phyloP scores from a whole-genome alignment of 164 flowering plant genomes.

The Cinnamomum chago region DNA sequence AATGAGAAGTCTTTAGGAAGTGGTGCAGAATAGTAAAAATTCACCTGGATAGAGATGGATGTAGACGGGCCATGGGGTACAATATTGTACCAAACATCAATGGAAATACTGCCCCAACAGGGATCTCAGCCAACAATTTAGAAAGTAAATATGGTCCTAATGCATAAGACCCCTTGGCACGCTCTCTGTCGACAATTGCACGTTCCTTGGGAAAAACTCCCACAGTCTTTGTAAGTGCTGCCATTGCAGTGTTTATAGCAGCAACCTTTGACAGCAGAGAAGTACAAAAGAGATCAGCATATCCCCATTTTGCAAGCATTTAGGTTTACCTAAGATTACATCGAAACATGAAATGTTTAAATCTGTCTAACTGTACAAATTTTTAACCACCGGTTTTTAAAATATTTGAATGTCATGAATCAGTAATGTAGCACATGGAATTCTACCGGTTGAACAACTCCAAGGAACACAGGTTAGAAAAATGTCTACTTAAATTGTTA shows the following conservation, averaged over 20 bases:
- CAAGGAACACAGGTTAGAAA: neutral
- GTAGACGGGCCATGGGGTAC: constrained; percentile 95
- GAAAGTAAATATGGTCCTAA: constrained; percentile 90
- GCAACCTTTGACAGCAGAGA: constrained; percentile 54
- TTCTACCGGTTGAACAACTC: neutral
- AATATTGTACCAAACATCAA: constrained; percentile 81
- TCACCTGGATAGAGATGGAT: constrained; percentile 78
- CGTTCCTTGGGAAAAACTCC: constrained; percentile 96
- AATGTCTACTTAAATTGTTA: too few species aligned
- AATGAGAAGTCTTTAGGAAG: neutral
- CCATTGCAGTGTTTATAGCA: constrained; percentile 99
- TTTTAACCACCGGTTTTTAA: neutral
- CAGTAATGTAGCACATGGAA: neutral
- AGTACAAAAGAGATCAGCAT: neutral
- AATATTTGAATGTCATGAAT: neutral
- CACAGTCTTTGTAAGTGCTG: constrained; percentile 95
- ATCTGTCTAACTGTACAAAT: neutral
- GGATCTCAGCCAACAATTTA: constrained; percentile 86
- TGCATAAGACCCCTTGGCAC: constrained; percentile 82
- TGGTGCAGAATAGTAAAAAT: constrained; percentile 1
- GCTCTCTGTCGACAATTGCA: constrained; percentile 89
- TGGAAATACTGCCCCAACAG: constrained; percentile 96
- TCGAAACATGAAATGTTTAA: neutral
- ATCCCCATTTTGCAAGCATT: neutral
- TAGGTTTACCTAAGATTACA: neutral